These are phyloP conservation scores for Sclerotinia sclerotiorum DNA, from an alignment of 2,329 filamentous ascomycete species.

Conservation along the genomic window DNA sequence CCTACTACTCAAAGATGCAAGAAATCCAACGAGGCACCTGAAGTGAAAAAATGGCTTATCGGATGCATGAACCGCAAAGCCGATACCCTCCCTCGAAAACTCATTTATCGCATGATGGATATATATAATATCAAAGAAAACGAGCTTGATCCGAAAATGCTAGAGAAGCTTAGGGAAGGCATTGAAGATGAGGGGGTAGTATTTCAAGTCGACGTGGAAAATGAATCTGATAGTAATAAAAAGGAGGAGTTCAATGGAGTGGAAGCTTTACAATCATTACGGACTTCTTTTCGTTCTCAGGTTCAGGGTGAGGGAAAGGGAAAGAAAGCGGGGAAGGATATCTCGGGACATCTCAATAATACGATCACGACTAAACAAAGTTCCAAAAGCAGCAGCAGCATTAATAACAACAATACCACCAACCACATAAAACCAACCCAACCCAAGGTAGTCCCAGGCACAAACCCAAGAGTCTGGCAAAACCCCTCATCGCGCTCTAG, in stretches of 20 bases:
- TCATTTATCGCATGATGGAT: constrained; percentile 33
- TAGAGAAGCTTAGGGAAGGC: constrained; percentile 25
- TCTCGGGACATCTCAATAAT: neutral
- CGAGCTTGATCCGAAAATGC: constrained; percentile 29
- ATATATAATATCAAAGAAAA: constrained; percentile 31
- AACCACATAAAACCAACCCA: neutral
- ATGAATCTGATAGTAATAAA: neutral
- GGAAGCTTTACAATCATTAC: neutral
- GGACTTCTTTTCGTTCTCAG: constrained; percentile 5
- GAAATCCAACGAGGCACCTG: constrained; percentile 31
- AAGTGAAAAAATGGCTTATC: constrained; percentile 34
- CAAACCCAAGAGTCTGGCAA: constrained; percentile 11
- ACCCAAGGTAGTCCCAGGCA: neutral
- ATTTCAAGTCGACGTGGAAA: neutral
- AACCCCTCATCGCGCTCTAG: constrained; percentile 8
- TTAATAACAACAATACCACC: neutral
- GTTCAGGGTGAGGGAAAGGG: neutral
- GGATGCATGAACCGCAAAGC: constrained; percentile 34
- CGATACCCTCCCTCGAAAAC: constrained; percentile 29
- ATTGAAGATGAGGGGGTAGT: constrained; percentile 27
- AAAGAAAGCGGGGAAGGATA: neutral
- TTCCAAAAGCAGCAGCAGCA: neutral
- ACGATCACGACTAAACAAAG: neutral
- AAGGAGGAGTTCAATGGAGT: neutral
- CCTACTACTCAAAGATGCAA: constrained; percentile 17